Conservation (phyloP, 768 basidiomycete species). For the Pulveroboletus sp. region DNA sequence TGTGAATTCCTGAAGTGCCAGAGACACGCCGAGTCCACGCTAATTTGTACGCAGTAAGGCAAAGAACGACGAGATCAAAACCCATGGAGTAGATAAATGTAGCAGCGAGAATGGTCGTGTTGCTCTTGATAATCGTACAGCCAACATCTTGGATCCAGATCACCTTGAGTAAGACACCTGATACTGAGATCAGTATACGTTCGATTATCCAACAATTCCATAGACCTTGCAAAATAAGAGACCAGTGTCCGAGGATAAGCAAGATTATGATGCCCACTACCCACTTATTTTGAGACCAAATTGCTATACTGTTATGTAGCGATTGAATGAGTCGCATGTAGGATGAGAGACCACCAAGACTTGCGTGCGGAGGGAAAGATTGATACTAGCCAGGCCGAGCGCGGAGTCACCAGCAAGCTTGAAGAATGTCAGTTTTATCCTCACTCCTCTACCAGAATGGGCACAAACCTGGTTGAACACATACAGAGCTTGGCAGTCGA, state of each 20-base stretch:
- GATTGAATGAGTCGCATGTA: conserved; percentile 10
- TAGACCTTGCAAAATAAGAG: conserved; percentile 59
- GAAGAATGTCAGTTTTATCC: not conserved
- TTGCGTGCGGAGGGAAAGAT: conserved; percentile 43
- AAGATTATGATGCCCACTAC: conserved; percentile 47
- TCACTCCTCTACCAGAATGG: not conserved
- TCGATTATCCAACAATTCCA: not conserved
- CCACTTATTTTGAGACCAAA: conserved; percentile 57
- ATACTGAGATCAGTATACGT: not conserved
- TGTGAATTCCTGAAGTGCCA: conserved; percentile 27
- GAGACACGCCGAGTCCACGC: conserved; percentile 22
- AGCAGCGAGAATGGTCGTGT: conserved; percentile 59
- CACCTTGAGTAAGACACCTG: conserved; percentile 59
- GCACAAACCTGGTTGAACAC: conserved; percentile 41
- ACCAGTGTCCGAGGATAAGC: conserved; percentile 67
- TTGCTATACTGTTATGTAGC: conserved; percentile 43
- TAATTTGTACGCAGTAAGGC: conserved; percentile 59
- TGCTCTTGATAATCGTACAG: conserved; percentile 55
- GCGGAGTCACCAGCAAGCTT: conserved; percentile 42
- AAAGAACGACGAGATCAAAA: conserved; percentile 61
- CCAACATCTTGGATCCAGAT: conserved; percentile 44
- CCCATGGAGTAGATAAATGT: conserved; percentile 76
- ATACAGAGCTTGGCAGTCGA: conserved; percentile 45
- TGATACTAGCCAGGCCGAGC: conserved; percentile 43
- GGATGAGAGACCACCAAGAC: not conserved